phyloP scores from a whole-genome alignment of 2,329 filamentous ascomycete species.

The Didymella exigua region DNA sequence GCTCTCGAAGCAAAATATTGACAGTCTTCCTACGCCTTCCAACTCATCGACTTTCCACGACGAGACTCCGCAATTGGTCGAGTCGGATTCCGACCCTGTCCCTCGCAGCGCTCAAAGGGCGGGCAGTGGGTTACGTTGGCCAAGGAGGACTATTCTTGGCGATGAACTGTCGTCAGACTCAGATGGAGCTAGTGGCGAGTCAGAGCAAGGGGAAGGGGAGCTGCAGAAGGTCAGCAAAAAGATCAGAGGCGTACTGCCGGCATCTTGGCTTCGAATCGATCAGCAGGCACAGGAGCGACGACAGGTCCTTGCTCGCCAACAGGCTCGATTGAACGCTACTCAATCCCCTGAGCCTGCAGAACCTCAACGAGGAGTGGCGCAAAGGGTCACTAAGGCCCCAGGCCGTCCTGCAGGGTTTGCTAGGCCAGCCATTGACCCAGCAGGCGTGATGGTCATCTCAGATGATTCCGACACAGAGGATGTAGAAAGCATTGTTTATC shows the following conservation, averaged over 20 bases:
- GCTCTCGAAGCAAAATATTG: constrained; percentile 11
- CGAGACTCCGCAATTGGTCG: constrained; percentile 15
- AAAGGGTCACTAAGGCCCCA: constrained; percentile 28
- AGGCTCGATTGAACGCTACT: constrained; percentile 12
- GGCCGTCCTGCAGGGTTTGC: not conserved
- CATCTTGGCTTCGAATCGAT: constrained; percentile 57
- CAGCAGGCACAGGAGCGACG: constrained; percentile 42
- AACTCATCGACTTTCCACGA: constrained; percentile 39
- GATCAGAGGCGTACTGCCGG: constrained; percentile 57
- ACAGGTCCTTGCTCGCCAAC: constrained; percentile 25
- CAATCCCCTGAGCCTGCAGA: constrained; percentile 32
- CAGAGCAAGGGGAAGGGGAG: constrained; percentile 40
- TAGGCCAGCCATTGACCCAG: constrained; percentile 15
- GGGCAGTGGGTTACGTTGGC: constrained; percentile 18
- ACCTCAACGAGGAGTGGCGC: constrained; percentile 44
- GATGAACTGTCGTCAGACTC: constrained; percentile 29
- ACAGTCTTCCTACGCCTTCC: constrained; percentile 40
- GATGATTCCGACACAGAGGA: constrained; percentile 43
- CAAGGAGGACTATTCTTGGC: constrained; percentile 24
- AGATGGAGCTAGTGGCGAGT: constrained; percentile 31
- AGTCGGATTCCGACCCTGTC: constrained; percentile 32
- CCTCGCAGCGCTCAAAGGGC: constrained; percentile 22
- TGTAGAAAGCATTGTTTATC: constrained; percentile 5
- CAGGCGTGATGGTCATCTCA: constrained; percentile 37
- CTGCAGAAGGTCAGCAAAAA: constrained; percentile 47